A percentile compares a stretch with the other conserved stretches of the same genome.
These are phyloP conservation scores for Citrus reticulata DNA, from an alignment of 345 rosid genomes.

Conservation along the genomic window DNA sequence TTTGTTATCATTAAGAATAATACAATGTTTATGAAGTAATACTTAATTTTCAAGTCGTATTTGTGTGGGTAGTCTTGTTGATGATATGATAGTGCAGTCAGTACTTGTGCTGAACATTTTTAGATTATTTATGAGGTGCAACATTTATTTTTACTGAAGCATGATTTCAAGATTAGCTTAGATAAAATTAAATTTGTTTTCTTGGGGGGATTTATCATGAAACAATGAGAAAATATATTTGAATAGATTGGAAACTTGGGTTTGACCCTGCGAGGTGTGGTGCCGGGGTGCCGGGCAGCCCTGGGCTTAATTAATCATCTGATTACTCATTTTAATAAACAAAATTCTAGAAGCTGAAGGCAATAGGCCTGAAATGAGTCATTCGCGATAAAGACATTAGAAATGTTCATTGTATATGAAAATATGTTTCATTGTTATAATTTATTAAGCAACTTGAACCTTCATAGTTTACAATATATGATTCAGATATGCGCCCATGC, in stretches of 20 bases:
- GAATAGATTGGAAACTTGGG: neutral
- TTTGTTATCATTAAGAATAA: too few relatives aligned
- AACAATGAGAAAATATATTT: too few relatives aligned
- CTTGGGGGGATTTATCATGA: too few relatives aligned
- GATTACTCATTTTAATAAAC: neutral
- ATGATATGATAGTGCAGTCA: too few relatives aligned
- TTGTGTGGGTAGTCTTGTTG: too few relatives aligned
- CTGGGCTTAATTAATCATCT: neutral
- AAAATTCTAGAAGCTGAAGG: neutral
- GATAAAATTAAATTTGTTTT: too few relatives aligned
- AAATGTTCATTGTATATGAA: neutral
- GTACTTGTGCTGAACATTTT: too few relatives aligned
- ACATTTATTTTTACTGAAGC: too few relatives aligned
- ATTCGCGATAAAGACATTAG: neutral
- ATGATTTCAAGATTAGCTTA: too few relatives aligned
- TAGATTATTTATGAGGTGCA: too few relatives aligned
- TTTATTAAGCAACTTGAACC: neutral
- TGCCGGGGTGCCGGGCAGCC: neutral
- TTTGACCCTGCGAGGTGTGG: conserved; percentile 9
- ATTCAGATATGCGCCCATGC: neutral
- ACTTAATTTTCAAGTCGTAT: too few relatives aligned
- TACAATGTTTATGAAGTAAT: too few relatives aligned
- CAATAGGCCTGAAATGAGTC: neutral
- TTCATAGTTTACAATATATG: neutral
- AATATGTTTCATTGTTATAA: neutral